Percentiles rank a stretch among this genome's conserved stretches.
Conservation (phyloP, 2,329 filamentous ascomycete genomes). For the Aspergillus novoparasiticus region DNA sequence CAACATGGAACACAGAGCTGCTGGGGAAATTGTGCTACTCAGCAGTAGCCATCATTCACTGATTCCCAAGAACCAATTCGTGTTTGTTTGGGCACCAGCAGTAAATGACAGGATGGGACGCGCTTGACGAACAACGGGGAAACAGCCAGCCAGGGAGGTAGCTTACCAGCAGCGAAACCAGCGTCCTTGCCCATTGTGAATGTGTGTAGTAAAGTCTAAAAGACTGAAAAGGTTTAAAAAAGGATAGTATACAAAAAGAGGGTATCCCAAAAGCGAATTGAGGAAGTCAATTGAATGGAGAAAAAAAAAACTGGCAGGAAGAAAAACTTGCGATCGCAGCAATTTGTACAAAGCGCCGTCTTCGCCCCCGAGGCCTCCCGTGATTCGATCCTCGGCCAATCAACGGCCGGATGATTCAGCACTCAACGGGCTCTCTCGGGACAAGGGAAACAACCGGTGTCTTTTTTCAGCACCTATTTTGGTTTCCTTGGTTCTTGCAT, state of each 20-base stretch:
- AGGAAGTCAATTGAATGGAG: conserved; percentile 20
- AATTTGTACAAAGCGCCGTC: conserved; percentile 36
- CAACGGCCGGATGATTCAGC: conserved; percentile 38
- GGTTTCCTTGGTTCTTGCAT: background rate
- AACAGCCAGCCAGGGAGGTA: conserved; percentile 4
- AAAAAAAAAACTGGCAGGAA: conserved; percentile 22
- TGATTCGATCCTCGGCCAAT: conserved; percentile 38
- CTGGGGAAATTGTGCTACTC: background rate
- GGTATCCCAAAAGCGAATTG: conserved; percentile 16
- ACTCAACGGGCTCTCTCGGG: conserved; percentile 38
- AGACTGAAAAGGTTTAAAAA: conserved; percentile 25
- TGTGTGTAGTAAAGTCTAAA: conserved; percentile 29
- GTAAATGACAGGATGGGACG: conserved; percentile 8
- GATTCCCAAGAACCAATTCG: background rate
- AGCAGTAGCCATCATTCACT: background rate
- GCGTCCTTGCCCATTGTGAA: conserved; percentile 49
- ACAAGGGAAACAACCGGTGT: conserved; percentile 16
- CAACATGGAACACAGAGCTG: background rate
- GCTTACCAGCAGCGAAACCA: conserved; percentile 51
- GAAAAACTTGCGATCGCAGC: conserved; percentile 35
- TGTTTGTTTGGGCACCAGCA: background rate
- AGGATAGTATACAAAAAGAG: conserved; percentile 25
- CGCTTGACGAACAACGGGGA: conserved; percentile 2
- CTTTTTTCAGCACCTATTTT: conserved; percentile 8
- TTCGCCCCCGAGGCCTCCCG: conserved; percentile 37